Base-by-base conservation (phyloP, 2,329 filamentous ascomycete species). In the Davidsoniella australis region DNA sequence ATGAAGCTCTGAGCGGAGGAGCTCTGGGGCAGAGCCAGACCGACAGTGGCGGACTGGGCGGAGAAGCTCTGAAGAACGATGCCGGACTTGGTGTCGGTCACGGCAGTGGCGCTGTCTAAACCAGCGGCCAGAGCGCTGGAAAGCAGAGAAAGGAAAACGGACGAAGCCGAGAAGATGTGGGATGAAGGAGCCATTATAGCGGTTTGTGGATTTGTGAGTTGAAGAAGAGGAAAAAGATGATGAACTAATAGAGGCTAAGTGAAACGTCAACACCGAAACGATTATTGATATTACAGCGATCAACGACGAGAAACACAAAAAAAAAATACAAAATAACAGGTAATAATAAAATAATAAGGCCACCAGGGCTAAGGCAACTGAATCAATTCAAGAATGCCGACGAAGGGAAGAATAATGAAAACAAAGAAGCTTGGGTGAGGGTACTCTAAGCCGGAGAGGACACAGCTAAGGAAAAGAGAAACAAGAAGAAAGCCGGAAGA, bases 1-100 rank as follows among this genome's bases (percentile, higher is more conserved):
- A 71, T 70, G 58, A 70, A 68, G n/a, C 55, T 41, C 56, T 63
- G 10, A 54, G 61, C 54, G 0, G 64, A 60, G 8, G 58, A 60
- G 41, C 64, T 57, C 26, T 44, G 29, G 3, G 67, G 67, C 1
- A 71, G 60, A 5, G 68, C 66, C 43, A 71, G 61, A 51, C 63
- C 68, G 44, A 70, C 64, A 7, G 54, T 61, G 23, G 64, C 61
- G 29, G 64, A 63, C 49, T 66, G 62, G 7, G 49, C 26, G 14
- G 46, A 48, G 56, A 66, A 66, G 17, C 61, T 58, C 55, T 66
- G 48, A 39, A 54, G 53, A 10, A 45, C 45, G 38, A 54, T 51
- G 40, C 53, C 50, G 29, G 53, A 53, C 26, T 38, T 44, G 26
- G 41, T 17, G 39, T 53, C 53, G 38, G 53, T 47, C 16, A 53